These are phyloP conservation scores for Hyaloscypha finlandica DNA, from an alignment of 495 filamentous ascomycete species.

Conservation along the genomic window DNA sequence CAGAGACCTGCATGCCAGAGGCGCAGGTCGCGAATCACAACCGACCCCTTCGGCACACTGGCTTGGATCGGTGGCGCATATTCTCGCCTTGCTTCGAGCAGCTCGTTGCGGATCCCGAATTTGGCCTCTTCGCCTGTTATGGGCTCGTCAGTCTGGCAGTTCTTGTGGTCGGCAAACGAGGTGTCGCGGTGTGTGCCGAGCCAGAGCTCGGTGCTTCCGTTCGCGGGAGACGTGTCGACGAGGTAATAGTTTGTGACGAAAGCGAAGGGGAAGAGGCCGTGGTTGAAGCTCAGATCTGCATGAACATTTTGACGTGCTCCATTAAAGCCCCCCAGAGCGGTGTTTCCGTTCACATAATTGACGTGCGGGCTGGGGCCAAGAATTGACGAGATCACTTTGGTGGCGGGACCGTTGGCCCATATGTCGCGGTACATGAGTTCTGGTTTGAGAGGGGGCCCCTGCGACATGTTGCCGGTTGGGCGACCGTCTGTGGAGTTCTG, in stretches of 20 bases:
- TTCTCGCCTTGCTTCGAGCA: not conserved
- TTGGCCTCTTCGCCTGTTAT: not conserved
- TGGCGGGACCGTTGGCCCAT: not conserved
- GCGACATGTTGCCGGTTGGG: slow-evolving; percentile 4
- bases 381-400: not conserved
- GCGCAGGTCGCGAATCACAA: not conserved
- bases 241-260: not conserved
- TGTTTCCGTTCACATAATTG: not conserved
- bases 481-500: not conserved
- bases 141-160: not conserved
- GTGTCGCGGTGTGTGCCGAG: not conserved
- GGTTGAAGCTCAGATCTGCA: not conserved
- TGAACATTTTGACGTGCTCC: not conserved
- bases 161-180: not conserved
- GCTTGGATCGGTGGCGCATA: not conserved
- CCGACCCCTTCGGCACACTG: not conserved
- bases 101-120: not conserved
- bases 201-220: not conserved
- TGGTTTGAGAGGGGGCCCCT: not conserved
- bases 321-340: not conserved
- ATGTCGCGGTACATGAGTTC: not conserved
- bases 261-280: not conserved
- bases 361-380: not conserved
- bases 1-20: not conserved
- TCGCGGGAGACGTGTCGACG: not conserved